These are phyloP conservation scores for Coemansia umbellata DNA, from an alignment of 192 early-diverging fungal species.

Conservation along the genomic window DNA sequence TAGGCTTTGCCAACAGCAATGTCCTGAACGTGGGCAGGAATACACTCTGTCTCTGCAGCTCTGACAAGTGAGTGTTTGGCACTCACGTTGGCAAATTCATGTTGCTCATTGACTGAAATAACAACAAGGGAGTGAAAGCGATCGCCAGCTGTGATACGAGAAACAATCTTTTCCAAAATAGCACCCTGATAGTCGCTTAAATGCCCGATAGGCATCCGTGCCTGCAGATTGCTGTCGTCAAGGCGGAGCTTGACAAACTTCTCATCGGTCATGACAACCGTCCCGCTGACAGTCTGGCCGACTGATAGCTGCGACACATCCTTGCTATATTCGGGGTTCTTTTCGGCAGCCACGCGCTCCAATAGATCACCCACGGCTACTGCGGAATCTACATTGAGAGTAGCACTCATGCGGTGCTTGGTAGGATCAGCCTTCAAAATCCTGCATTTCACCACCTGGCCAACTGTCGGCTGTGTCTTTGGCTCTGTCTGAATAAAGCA, in stretches of 20 bases:
- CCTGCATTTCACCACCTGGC: slow-evolving; percentile 73
- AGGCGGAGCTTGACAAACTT: slow-evolving; percentile 56
- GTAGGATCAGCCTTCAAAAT: slow-evolving; percentile 58
- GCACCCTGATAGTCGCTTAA: slow-evolving; percentile 60
- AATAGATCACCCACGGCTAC: slow-evolving; percentile 37
- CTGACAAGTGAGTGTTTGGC: slow-evolving; percentile 62
- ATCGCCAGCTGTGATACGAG: slow-evolving; percentile 19
- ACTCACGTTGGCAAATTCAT: slow-evolving; percentile 53
- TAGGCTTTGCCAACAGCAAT: slow-evolving; percentile 57
- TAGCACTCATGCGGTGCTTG: slow-evolving; percentile 58
- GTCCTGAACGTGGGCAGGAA: slow-evolving; percentile 33
- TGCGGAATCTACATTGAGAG: slow-evolving; percentile 41
- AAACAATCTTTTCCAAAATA: slow-evolving; percentile 21
- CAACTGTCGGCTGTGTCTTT: slow-evolving; percentile 54
- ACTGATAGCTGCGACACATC: slow-evolving; percentile 35
- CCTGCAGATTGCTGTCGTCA: slow-evolving; percentile 56
- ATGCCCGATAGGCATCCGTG: slow-evolving; percentile 55
- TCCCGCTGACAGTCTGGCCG: slow-evolving; percentile 54
- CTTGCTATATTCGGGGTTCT: slow-evolving; percentile 10
- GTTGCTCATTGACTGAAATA: slow-evolving; percentile 47
- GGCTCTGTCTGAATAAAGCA: slow-evolving; percentile 59
- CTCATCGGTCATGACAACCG: slow-evolving; percentile 53
- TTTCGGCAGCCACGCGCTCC: not conserved
- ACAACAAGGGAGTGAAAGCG: slow-evolving; percentile 60
- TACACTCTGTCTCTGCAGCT: slow-evolving; percentile 53